Evolutionary conservation across 495 filamentous ascomycete genomes (phyloP), one percentile per base, ranked within the genome.

Genomic region (Trichoderma reesei): DNA sequence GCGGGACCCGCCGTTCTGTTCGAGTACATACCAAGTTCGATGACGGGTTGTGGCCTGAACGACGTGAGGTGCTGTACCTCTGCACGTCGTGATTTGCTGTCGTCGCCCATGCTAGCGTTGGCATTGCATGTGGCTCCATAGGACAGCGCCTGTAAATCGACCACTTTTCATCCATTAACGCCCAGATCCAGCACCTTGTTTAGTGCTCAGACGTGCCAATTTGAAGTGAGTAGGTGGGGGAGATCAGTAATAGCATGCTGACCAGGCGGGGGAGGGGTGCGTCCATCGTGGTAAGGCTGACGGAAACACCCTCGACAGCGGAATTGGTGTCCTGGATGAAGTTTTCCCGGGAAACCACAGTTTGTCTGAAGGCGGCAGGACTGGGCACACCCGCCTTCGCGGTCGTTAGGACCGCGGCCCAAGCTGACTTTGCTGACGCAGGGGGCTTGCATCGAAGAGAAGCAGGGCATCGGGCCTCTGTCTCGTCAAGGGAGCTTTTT

Each of bases 391-490:
- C 51, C 20, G 11, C 51, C 1, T 33, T 33, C 10, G 31, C 31
- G 13, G 26, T 26, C 14, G 20, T 13, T 56, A 16, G 31, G 26
- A 56, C 51, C 5, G 51, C 51, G 51, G 51, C 51, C 51, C 26
- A 56, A 56, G 51, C 51, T 56, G 51, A 56, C 51, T 34, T 26
- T 56, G 51, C 51, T 56, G 51, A 56, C 51, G 34, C 51, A 56
- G 31, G 26, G 14, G 33, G 16, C 16, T 3, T 9, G 46, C 46
- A 14, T 13, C 11, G 20, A 3, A 20, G n/a, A 48, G 44, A 56
- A 56, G 20, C 8, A 56, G 26, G 42, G 26, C 1, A 34, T 33
- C 3, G 8, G 31, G 11, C 34, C 31, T 33, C 48, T 31, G 7
- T 10, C 31, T 56, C 31, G 8, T 34, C 26, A 56, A 34, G 9